Evolutionary conservation across 768 basidiomycete genomes (phyloP), one percentile per base, ranked within the genome.

Genomic region (Gautieria morchelliformis): DNA sequence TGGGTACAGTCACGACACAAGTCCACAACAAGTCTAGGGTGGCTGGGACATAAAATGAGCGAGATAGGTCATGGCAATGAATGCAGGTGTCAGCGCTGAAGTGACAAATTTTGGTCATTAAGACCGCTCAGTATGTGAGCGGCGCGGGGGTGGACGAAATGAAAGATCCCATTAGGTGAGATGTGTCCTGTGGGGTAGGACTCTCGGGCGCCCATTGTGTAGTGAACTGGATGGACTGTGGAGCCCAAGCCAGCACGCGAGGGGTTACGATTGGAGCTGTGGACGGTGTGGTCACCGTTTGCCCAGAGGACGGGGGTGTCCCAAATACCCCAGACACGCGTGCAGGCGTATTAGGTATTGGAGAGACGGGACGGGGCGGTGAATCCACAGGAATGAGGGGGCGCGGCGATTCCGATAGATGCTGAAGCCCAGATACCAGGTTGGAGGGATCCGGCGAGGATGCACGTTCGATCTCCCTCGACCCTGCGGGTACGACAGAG

Each of bases 261-360:
- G 51, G 37, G 2, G 51, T 52, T 24, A 40, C 9, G 9, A 35
- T 22, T n/a, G 45, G 53, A 10, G 37, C 45, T n/a, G 46, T 24
- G 14, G 30, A 30, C 42, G 42, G 54, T n/a, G 42, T 40, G 9
- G n/a, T 4, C 49, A 22, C 8, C 47, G 24, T 49, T 33, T 15
- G 46, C 32, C 46, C 47, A 11, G 46, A 39, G 10, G 53, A 19
- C 37, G 32, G 51, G 33, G 51, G 37, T 11, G 51, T 40, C 7
- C 45, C 24, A 19, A 57, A 57, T 15, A 57, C 45, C 20, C 47
- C 56, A 5, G 56, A 57, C 22, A 57, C 33, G 30, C 56, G 56
- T 20, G 56, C 56, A 33, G 56, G 56, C 14, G 56, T 57, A 27
- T 57, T 57, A 14, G 56, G 56, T 35, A 57, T 49, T 7, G 56